Base-by-base conservation (phyloP, 495 filamentous ascomycete genomes). In the Penicillium taxi region DNA sequence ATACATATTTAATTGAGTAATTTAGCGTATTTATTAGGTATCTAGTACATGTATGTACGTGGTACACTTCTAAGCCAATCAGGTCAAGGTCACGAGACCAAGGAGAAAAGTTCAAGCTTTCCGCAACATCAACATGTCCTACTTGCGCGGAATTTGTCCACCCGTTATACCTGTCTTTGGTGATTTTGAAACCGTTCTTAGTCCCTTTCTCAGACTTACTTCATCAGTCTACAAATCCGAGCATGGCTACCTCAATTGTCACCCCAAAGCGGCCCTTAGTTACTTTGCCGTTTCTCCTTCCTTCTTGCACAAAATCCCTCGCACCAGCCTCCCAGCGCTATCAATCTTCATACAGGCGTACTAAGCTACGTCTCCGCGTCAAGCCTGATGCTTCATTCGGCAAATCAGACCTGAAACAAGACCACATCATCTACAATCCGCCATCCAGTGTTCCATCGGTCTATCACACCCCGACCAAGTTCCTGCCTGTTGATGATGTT, bases 361-460 rank as follows among this genome's bases (percentile, higher is more conserved):
- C 77, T 27, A 81, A 78, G 58, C 77, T 80, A 62, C 73, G 77
- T 9, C 75, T 89, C 42, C 76, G 77, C 42, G 70, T 88, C 47
- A 76, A 80, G 37, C 81, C 81, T 17, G 80, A 87, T 61, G 68
- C 75, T 8, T 81, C 82, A 36, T 90, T 86, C 64, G 66, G 73
- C 35, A 46, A 61, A 13, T 53, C 72, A 7, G 52, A 65, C 17
- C 60, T 73, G 26, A 17, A 48, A 4, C 50, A 62, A 39, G 69
- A 80, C 45, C 73, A 85, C 48, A 85, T 96, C 58, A 79, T 98
- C 63, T 89, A 82, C 80, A 96, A 96, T 65, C 91, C 91, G 26
- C 91, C 91, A 5, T 81, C 89, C n/a, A 78, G 85, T 21, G 73
- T 77, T 0, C 75, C 93, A 2, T 84, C 77, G 13, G 80, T 88